Percentiles rank a stretch among this genome's conserved stretches.
phyloP scores from a whole-genome alignment of 805 yeast genomes.

The Kluyveromyces nonfermentans region DNA sequence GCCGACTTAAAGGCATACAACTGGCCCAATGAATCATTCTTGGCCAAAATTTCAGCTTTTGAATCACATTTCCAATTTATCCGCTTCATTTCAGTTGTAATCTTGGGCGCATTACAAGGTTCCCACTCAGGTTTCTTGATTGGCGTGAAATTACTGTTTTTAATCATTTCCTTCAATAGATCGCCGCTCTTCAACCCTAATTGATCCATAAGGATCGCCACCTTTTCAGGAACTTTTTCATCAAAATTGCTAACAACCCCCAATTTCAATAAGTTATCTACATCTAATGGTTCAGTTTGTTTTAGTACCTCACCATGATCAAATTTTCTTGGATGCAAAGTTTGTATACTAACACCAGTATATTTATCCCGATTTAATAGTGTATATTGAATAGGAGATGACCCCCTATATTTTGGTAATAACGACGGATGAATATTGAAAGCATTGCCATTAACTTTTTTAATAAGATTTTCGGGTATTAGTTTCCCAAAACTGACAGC shows the following conservation, averaged over 20 bases:
- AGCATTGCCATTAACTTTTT: conserved; percentile 40
- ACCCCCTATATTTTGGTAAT: conserved; percentile 74
- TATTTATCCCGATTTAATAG: conserved; percentile 47
- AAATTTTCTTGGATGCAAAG: conserved; percentile 78
- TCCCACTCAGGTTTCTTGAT: conserved; percentile 1
- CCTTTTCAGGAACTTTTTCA: conserved; percentile 34
- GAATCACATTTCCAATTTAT: conserved; percentile 39
- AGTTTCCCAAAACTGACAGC: conserved; percentile 87
- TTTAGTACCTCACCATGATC: conserved; percentile 66
- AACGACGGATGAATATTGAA: conserved; percentile 89
- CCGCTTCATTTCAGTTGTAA: conserved; percentile 34
- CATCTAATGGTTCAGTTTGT: conserved; percentile 36
- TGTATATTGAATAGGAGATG: conserved; percentile 83
- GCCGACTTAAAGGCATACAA: conserved; percentile 38
- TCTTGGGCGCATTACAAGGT: conserved; percentile 45
- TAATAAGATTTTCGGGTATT: conserved; percentile 57
- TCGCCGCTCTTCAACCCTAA: conserved; percentile 57
- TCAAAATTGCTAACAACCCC: conserved; percentile 31
- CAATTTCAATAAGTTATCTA: conserved; percentile 8
- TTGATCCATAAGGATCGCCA: conserved; percentile 33
- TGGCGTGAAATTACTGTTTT: background rate
- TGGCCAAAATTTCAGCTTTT: conserved; percentile 33
- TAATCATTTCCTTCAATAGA: conserved; percentile 32
- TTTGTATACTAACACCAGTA: conserved; percentile 87
- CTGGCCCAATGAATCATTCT: conserved; percentile 47